A percentile compares a stretch with the other conserved stretches of the same genome.
Evolutionary conservation across 805 yeast genomes (phyloP).

Genomic region (Kodamaea laetipori): DNA sequence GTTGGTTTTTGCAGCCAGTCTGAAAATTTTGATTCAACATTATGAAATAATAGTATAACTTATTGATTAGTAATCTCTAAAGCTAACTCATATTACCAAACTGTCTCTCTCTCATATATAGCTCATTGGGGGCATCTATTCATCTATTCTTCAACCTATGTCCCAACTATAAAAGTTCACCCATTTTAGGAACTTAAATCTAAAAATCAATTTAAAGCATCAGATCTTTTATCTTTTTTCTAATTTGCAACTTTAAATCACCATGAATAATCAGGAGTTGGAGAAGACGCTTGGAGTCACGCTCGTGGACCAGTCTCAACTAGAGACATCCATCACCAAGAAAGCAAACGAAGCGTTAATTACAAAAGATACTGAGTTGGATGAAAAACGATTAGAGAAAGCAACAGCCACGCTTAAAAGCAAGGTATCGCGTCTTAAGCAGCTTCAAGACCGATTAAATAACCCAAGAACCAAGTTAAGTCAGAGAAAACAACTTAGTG

Average conservation of each 20-base stretch:
- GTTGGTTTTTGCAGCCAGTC: no score
- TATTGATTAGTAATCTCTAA: no score
- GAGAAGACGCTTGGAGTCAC: slow-evolving; percentile 31
- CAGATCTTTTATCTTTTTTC: not conserved
- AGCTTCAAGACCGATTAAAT: slow-evolving; percentile 50
- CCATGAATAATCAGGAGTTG: slow-evolving; percentile 5
- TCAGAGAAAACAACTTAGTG: slow-evolving; percentile 53
- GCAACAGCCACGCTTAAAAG: slow-evolving; percentile 52
- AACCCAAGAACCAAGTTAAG: slow-evolving; percentile 65
- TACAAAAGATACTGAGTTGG: slow-evolving; percentile 69
- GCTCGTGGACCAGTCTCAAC: slow-evolving; percentile 73
- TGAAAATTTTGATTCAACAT: no score
- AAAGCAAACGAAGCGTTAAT: slow-evolving; percentile 66
- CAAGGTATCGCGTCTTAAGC: slow-evolving; percentile 43
- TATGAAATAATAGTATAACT: no score
- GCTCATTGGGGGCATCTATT: no score
- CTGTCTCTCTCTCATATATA: no score
- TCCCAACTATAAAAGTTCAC: no score
- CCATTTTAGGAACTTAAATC: no score
- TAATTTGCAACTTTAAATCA: not conserved
- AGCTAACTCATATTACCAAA: no score
- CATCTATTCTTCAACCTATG: no score
- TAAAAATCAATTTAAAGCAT: no score
- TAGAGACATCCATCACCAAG: slow-evolving; percentile 73
- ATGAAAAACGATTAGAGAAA: slow-evolving; percentile 72